A percentile compares a stretch with the other conserved stretches of the same genome.
Evolutionary conservation across 495 filamentous ascomycete genomes (phyloP).

Genomic region (Immersiella caudata): DNA sequence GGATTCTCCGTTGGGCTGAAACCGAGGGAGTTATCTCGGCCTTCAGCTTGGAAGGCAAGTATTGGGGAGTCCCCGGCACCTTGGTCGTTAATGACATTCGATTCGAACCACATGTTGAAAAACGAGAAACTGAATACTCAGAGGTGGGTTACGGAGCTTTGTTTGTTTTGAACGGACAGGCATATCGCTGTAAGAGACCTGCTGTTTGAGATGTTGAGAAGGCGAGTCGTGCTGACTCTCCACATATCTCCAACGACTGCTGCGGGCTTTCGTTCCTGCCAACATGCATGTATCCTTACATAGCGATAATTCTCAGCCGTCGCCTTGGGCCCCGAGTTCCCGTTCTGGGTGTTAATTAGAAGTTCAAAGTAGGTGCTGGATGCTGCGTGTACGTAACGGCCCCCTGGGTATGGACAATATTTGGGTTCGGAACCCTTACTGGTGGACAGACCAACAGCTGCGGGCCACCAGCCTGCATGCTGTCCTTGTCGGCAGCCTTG

Average conservation of each 20-base stretch:
- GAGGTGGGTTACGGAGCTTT: background rate
- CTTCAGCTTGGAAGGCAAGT: background rate
- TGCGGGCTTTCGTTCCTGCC: background rate
- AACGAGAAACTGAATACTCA: background rate
- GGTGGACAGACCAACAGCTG: too few species aligned
- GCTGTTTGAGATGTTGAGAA: too few species aligned
- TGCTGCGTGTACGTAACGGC: too few species aligned
- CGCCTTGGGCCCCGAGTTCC: background rate
- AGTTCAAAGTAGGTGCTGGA: too few species aligned
- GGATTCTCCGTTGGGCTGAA: background rate
- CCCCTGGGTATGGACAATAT: too few species aligned
- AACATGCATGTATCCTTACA: background rate
- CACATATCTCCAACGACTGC: background rate
- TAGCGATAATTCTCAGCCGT: background rate
- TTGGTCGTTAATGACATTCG: background rate
- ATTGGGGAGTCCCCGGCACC: background rate
- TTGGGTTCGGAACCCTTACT: too few species aligned
- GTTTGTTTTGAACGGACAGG: background rate
- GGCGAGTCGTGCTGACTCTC: background rate
- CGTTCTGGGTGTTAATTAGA: too few species aligned
- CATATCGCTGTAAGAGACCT: background rate
- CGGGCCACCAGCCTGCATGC: too few species aligned
- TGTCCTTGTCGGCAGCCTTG: too few species aligned
- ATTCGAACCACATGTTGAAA: background rate
- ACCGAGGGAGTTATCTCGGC: background rate